A percentile compares a stretch with the other conserved stretches of the same genome.
Evolutionary conservation across 2,329 filamentous ascomycete genomes (phyloP).

Genomic region (Aspergillus quadricinctus): DNA sequence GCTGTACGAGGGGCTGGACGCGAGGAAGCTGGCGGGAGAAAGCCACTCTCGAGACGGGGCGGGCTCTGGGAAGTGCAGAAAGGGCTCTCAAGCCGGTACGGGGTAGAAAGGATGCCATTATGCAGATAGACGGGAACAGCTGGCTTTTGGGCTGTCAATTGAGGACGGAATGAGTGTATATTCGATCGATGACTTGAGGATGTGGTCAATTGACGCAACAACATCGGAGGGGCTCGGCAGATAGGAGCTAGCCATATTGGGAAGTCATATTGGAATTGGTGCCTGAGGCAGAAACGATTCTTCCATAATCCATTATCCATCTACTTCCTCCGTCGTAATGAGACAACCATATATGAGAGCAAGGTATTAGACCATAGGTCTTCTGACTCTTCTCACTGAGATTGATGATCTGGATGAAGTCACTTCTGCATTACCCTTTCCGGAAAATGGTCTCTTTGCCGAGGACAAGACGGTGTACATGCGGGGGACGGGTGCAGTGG

Average conservation of each 20-base stretch:
- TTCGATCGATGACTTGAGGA: background rate
- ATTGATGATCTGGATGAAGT: background rate
- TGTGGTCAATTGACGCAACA: background rate
- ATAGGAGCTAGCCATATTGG: background rate
- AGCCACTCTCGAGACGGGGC: conserved; percentile 13
- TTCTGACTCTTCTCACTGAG: no score
- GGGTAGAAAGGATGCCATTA: conserved; percentile 27
- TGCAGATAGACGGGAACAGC: background rate
- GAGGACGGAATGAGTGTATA: background rate
- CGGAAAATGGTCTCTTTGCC: background rate
- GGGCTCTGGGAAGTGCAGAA: conserved; percentile 18
- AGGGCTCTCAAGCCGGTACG: conserved; percentile 24
- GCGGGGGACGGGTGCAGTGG: no score
- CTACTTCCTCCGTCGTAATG: background rate
- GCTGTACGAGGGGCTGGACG: conserved; percentile 19
- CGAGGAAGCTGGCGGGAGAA: conserved; percentile 16
- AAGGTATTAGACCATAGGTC: no score
- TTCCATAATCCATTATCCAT: background rate
- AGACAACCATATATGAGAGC: background rate
- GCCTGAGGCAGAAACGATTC: background rate
- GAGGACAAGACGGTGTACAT: background rate
- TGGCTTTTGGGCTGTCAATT: background rate
- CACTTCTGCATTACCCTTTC: background rate
- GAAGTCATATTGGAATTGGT: background rate
- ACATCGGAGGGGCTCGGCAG: background rate